Evolutionary conservation across 371 early-diverging fungal genomes (phyloP).

Genomic region (Funneliformis caledonium): DNA sequence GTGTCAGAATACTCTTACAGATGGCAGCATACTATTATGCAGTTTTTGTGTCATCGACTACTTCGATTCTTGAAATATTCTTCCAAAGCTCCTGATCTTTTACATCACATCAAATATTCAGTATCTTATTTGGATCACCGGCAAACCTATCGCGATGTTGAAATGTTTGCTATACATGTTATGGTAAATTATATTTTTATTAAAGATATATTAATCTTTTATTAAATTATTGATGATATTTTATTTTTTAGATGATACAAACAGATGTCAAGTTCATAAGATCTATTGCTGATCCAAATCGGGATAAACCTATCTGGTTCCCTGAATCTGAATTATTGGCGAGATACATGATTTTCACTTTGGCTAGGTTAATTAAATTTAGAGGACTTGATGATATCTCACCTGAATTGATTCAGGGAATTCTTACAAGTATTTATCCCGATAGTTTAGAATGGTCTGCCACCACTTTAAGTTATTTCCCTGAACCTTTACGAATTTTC

Average conservation of each 20-base stretch:
- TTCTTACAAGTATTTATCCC: conserved; percentile 58
- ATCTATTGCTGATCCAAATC: conserved; percentile 62
- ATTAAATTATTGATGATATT: neutral
- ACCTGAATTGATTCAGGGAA: conserved; percentile 58
- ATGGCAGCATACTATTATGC: conserved; percentile 79
- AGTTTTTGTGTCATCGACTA: conserved; percentile 75
- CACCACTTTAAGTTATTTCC: conserved; percentile 59
- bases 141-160: conserved; percentile 68
- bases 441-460: conserved; percentile 57
- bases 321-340: conserved; percentile 70
- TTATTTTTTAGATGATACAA: conserved; percentile 56
- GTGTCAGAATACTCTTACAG: conserved; percentile 60
- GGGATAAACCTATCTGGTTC: conserved; percentile 69
- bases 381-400: conserved; percentile 67
- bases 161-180: conserved; percentile 66
- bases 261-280: conserved; percentile 62
- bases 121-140: conserved; percentile 65
- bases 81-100: conserved; percentile 49
- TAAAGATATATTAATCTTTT: neutral
- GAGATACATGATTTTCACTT: conserved; percentile 59
- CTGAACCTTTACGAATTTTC: conserved; percentile 58
- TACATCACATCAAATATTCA: conserved; percentile 55
- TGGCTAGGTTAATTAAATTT: conserved; percentile 62
- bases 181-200: conserved; percentile 48
- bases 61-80: conserved; percentile 59